A percentile compares a stretch with the other conserved stretches of the same genome.
Conservation (phyloP, 331 rosid species). For the Saraca asoca region DNA sequence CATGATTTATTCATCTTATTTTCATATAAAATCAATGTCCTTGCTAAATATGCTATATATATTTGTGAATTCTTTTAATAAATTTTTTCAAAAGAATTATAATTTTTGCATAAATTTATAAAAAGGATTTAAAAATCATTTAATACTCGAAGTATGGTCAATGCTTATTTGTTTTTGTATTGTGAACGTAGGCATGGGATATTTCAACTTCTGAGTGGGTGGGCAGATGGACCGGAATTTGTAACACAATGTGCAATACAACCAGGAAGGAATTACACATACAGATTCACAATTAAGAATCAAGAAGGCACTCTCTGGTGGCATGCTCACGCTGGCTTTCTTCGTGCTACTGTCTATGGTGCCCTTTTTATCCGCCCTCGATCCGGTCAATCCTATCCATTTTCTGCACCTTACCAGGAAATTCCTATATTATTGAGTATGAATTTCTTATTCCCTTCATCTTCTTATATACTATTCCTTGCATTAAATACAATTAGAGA, state of each 20-base stretch:
- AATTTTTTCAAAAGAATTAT: too few relatives aligned
- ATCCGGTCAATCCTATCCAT: slow-evolving; percentile 8
- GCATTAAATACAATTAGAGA: too few relatives aligned
- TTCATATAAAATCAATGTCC: too few relatives aligned
- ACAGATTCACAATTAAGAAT: slow-evolving; percentile 32
- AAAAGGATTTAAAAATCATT: too few relatives aligned
- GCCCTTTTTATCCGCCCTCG: slow-evolving; percentile 40
- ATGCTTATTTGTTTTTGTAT: not conserved
- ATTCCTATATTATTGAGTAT: slow-evolving; percentile 45
- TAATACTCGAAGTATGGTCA: too few relatives aligned
- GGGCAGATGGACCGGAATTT: slow-evolving; percentile 53
- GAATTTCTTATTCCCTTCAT: too few relatives aligned
- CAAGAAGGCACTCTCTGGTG: slow-evolving; percentile 59
- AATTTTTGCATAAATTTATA: too few relatives aligned
- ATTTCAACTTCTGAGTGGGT: slow-evolving; percentile 27
- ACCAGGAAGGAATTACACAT: slow-evolving; percentile 20
- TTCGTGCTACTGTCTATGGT: slow-evolving; percentile 44
- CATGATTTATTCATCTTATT: too few relatives aligned
- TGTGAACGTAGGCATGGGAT: slow-evolving; percentile 43
- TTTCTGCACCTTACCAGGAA: slow-evolving; percentile 30
- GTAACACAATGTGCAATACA: slow-evolving; percentile 47
- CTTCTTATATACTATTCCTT: not conserved
- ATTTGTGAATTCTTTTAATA: too few relatives aligned
- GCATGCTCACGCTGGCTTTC: slow-evolving; percentile 47
- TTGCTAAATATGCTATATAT: too few relatives aligned